Base-by-base conservation (phyloP, 192 early-diverging fungal genomes). In the Mortierella antarctica region DNA sequence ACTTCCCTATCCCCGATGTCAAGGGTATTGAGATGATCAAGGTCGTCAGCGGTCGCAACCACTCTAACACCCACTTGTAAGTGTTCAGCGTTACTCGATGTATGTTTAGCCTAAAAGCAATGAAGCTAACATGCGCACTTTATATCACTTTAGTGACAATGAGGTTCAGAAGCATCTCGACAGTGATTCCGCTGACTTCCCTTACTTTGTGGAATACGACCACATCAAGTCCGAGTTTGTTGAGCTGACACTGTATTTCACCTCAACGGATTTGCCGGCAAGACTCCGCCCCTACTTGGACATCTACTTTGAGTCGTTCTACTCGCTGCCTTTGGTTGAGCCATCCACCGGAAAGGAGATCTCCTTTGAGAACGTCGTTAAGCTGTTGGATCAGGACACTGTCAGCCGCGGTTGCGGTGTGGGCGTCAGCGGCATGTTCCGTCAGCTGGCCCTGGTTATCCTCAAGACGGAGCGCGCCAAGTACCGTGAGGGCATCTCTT, bases 181-280 rank as follows among this genome's bases (percentile, higher is more conserved):
- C 57, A 70, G 72, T 6, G 89, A 90, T 61, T 20, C 65, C 42
- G 73, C 73, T 17, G 64, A 84, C 31, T 23, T 88, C 9, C 87
- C 89, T 21, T 84, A 85, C 40, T 87, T 87, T 73, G 85, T 88
- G 47, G 86, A 90, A 73, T 90, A 70, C 64, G 86, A 87, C 50
- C 87, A 88, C 65, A 85, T 89, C 59, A 83, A 87, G 13, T 90
- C 89, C 0, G 67, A 82, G 41, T 90, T 90, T 63, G 60, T 88
- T 20, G 83, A 86, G 21, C n/a, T 87, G 5, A 82, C 84, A 7
- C 65, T 89, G 18, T 84, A 80, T 51, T 77, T 90, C 51, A 80
- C 71, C 23, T 83, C 86, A 4, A 71, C 85, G 1, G 67, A 73
- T 3, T 62, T 90, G 46, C 87, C 87, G 15, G 55, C 82, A 21